phyloP scores from a whole-genome alignment of 2,329 filamentous ascomycete species.

The Blastomyces gilchristii region DNA sequence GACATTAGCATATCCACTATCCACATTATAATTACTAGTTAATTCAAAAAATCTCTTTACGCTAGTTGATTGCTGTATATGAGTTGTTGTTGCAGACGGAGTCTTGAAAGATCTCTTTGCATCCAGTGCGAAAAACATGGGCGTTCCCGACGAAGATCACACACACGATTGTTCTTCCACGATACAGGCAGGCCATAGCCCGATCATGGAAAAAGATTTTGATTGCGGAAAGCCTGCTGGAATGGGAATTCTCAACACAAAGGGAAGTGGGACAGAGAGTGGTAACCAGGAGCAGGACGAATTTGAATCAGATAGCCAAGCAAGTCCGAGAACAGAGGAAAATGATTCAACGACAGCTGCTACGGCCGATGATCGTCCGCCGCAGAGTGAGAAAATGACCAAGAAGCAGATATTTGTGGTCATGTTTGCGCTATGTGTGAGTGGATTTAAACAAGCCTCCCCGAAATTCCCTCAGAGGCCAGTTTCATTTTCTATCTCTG shows the following conservation, averaged over 20 bases:
- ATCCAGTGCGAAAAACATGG: neutral
- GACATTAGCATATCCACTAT: neutral
- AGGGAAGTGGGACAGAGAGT: neutral
- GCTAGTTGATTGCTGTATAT: neutral
- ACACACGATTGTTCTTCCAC: neutral
- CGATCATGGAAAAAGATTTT: neutral
- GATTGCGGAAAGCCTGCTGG: neutral
- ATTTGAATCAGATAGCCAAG: neutral
- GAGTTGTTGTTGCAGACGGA: neutral
- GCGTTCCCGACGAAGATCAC: neutral
- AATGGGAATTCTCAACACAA: neutral
- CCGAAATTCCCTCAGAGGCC: neutral
- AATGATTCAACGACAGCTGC: neutral
- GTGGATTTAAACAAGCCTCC: neutral
- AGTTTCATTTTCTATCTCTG: neutral
- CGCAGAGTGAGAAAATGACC: slow-evolving; percentile 13
- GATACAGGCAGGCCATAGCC: neutral
- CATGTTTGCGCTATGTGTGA: slow-evolving; percentile 17
- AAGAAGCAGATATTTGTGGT: slow-evolving; percentile 13
- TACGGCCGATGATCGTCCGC: neutral
- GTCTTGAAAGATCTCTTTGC: neutral
- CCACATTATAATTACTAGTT: neutral
- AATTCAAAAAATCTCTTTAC: neutral
- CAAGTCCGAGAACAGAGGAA: neutral
- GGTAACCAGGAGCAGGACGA: neutral